A percentile compares a stretch with the other conserved stretches of the same genome.
Conservation (phyloP, 2,329 filamentous ascomycete species). For the Ciborinia camelliae region DNA sequence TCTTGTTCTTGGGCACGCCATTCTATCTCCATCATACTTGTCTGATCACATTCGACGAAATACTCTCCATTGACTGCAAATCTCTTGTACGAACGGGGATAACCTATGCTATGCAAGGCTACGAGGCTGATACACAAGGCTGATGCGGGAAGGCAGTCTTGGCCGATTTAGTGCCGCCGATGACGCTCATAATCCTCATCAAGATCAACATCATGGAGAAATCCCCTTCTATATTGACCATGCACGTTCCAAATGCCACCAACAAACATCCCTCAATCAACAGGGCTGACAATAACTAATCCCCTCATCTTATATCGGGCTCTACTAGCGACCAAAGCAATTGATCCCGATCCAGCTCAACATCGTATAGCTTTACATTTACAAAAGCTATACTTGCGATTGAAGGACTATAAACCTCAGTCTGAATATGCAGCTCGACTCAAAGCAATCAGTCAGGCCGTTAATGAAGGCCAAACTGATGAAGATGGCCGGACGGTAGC, state of each 20-base stretch:
- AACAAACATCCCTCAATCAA: slow-evolving; percentile 40
- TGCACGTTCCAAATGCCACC: slow-evolving; percentile 34
- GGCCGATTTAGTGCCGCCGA: slow-evolving; percentile 10
- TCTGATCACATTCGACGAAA: no score
- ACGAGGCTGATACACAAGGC: not conserved
- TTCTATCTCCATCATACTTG: not conserved
- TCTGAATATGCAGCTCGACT: slow-evolving; percentile 66
- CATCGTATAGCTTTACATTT: slow-evolving; percentile 72
- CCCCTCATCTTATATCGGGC: slow-evolving; percentile 74
- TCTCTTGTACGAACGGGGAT: no score
- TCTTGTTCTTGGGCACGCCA: no score
- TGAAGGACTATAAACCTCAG: slow-evolving; percentile 76
- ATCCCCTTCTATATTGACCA: not conserved
- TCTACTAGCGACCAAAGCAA: slow-evolving; percentile 59
- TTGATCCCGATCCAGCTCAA: slow-evolving; percentile 67
- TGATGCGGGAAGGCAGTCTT: not conserved
- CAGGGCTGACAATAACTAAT: slow-evolving; percentile 60
- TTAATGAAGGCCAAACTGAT: slow-evolving; percentile 36
- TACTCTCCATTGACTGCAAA: not conserved
- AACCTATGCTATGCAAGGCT: no score
- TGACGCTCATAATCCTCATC: slow-evolving; percentile 14
- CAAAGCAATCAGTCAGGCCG: slow-evolving; percentile 52
- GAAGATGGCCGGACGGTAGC: slow-evolving; percentile 45
- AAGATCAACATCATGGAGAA: not conserved
- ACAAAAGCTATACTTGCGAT: slow-evolving; percentile 68